These are phyloP conservation scores for Pseudonectria foliicola DNA, from an alignment of 2,329 filamentous ascomycete genomes.

Conservation along the genomic window DNA sequence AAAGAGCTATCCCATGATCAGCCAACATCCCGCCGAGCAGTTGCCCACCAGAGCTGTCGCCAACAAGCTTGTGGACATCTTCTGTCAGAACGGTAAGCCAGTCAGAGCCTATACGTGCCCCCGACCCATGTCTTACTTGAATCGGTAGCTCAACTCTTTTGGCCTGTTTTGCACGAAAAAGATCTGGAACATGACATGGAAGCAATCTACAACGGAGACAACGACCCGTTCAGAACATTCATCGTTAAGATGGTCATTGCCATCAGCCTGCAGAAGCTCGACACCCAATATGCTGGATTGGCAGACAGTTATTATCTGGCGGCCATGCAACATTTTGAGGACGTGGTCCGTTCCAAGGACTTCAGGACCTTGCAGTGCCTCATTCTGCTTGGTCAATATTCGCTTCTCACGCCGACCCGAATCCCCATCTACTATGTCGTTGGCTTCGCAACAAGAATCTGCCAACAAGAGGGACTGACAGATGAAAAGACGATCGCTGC, in stretches of 20 bases:
- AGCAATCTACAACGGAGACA: conserved; percentile 69
- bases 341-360: conserved; percentile 80
- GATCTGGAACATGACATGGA: conserved; percentile 70
- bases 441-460: conserved; percentile 78
- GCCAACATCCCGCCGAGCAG: conserved; percentile 68
- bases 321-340: conserved; percentile 77
- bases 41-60: conserved; percentile 69
- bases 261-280: conserved; percentile 88
- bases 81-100: conserved; percentile 68
- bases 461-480: conserved; percentile 79
- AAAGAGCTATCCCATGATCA: conserved; percentile 89
- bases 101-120: neutral
- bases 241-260: conserved; percentile 86
- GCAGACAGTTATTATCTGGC: conserved; percentile 94
- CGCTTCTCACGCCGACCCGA: conserved; percentile 81
- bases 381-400: conserved; percentile 82
- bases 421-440: conserved; percentile 92
- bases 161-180: conserved; percentile 79
- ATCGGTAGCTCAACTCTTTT: conserved; percentile 70
- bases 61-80: conserved; percentile 75
- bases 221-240: conserved; percentile 80
- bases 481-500: conserved; percentile 81
- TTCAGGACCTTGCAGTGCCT: conserved; percentile 86
- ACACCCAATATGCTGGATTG: conserved; percentile 81
- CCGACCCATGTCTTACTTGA: conserved; percentile 8